Evolutionary conservation across 768 basidiomycete genomes (phyloP).

Genomic region (Collybia sp.): DNA sequence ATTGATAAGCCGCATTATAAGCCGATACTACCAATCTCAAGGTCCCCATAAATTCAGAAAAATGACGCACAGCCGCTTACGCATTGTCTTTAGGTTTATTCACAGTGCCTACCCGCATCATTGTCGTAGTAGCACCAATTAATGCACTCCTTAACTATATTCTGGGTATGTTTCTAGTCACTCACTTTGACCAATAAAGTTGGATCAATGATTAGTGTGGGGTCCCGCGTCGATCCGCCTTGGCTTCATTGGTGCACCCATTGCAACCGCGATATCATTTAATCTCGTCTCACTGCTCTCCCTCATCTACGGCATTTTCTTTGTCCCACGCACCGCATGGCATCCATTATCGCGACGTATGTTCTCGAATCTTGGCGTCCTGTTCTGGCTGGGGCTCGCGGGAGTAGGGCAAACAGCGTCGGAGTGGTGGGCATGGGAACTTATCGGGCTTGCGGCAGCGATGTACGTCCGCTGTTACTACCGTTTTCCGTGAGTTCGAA

Average conservation of each 20-base stretch:
- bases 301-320: conserved; percentile 58
- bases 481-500: neutral
- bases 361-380: conserved; percentile 64
- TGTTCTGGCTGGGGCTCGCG: conserved; percentile 75
- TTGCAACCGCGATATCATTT: conserved; percentile 85
- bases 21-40: conserved; percentile 82
- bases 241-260: conserved; percentile 90
- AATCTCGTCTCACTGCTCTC: conserved; percentile 70
- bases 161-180: conserved; percentile 52
- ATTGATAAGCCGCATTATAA: conserved; percentile 13
- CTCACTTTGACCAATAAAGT: neutral
- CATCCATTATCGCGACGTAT: conserved; percentile 61
- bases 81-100: conserved; percentile 58
- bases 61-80: neutral
- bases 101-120: conserved; percentile 78
- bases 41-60: conserved; percentile 28
- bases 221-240: conserved; percentile 74
- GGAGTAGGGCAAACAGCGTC: conserved; percentile 82
- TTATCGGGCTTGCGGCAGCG: conserved; percentile 56
- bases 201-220: conserved; percentile 50
- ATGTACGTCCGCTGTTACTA: conserved; percentile 24
- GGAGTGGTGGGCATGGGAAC: conserved; percentile 99
- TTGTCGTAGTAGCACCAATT: conserved; percentile 77
- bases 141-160: conserved; percentile 82
- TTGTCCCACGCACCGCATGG: conserved; percentile 77